Conservation (phyloP, 805 yeast genomes). For the Cyberlindnera saturnus region DNA sequence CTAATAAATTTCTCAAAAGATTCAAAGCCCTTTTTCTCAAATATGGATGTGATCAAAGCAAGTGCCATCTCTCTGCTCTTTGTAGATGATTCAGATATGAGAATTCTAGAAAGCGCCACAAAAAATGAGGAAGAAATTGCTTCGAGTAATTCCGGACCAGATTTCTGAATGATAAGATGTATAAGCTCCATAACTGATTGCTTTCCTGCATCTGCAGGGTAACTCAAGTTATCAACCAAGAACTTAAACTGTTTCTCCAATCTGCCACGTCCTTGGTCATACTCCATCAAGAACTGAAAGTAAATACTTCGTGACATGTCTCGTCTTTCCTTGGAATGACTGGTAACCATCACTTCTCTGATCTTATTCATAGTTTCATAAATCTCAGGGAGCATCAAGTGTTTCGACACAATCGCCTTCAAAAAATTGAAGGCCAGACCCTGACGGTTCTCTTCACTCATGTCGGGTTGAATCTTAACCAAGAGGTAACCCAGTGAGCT, state of each 20-base stretch:
- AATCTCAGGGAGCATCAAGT: constrained; percentile 75
- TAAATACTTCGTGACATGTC: constrained; percentile 79
- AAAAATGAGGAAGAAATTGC: constrained; percentile 73
- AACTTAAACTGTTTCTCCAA: constrained; percentile 78
- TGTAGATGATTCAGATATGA: constrained; percentile 70
- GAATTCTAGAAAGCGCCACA: constrained; percentile 70
- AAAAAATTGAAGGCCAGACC: constrained; percentile 83
- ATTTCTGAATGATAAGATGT: constrained; percentile 60
- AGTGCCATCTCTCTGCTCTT: constrained; percentile 83
- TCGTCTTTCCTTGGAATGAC: constrained; percentile 75
- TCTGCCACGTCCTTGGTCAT: constrained; percentile 86
- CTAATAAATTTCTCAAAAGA: constrained; percentile 31
- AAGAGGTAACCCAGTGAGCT: constrained; percentile 69
- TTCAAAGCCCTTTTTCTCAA: constrained; percentile 40
- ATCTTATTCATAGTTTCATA: constrained; percentile 84
- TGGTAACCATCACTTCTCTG: constrained; percentile 81
- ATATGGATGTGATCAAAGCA: constrained; percentile 47
- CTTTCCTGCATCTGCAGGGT: constrained; percentile 82
- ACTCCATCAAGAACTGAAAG: constrained; percentile 84
- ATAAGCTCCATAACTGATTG: constrained; percentile 87
- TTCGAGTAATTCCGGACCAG: constrained; percentile 50
- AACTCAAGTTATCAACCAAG: constrained; percentile 72
- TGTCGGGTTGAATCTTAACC: constrained; percentile 71
- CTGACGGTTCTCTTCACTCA: constrained; percentile 85
- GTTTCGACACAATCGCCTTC: constrained; percentile 69